Evolutionary conservation across 331 rosid species (phyloP).

Genomic region (Dryas integrifolia): DNA sequence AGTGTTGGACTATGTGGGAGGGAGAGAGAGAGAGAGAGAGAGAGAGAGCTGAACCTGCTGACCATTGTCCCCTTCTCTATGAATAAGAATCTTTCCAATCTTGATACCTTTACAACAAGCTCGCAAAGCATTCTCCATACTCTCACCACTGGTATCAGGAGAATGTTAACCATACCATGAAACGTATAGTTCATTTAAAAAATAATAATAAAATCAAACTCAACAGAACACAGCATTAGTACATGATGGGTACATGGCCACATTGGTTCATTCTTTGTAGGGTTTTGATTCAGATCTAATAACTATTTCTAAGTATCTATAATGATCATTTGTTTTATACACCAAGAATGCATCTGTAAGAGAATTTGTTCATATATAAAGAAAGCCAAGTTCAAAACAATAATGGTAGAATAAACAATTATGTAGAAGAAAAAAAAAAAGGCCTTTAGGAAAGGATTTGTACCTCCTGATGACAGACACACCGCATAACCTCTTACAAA

Average conservation of each 20-base stretch:
- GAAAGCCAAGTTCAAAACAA: background rate
- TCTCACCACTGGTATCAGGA: conserved; percentile 71
- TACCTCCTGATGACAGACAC: conserved; percentile 95
- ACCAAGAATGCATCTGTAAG: conserved; percentile 10
- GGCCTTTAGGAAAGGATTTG: conserved; percentile 16
- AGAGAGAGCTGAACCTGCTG: conserved; percentile 66
- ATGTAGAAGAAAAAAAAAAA: background rate
- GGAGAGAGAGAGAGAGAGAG: background rate
- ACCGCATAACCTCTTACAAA: conserved; percentile 94
- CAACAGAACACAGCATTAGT: background rate
- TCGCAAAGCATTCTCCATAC: conserved; percentile 97
- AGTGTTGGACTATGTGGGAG: too few species aligned
- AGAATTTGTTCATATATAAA: background rate
- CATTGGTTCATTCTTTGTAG: background rate
- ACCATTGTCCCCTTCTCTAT: conserved; percentile 97
- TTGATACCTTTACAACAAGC: conserved; percentile 99
- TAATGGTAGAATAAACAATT: background rate
- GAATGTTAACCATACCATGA: conserved; percentile 20
- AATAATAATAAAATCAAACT: conserved; percentile 5
- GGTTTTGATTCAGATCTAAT: conserved; percentile 9
- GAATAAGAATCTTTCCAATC: conserved; percentile 97
- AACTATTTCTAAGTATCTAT: background rate
- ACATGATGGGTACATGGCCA: background rate
- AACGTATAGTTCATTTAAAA: conserved; percentile 10
- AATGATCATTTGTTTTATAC: background rate